A percentile compares a stretch with the other conserved stretches of the same genome.
Conservation (phyloP, 2,329 filamentous ascomycete genomes). For the Aspergillus alliaceus region DNA sequence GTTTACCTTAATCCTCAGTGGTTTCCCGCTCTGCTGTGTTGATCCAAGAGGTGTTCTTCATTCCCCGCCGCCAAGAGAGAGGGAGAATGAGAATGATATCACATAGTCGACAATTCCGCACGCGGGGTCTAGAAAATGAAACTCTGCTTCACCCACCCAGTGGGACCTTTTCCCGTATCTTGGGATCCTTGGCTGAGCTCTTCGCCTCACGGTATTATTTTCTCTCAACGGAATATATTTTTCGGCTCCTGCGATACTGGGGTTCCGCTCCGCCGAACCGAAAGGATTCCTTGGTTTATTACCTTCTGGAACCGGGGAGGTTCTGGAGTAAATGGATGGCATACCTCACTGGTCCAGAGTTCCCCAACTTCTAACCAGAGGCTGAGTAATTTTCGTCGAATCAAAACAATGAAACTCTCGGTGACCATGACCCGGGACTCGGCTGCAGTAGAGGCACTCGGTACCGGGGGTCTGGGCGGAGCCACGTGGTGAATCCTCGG, state of each 20-base stretch:
- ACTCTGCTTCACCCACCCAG: no score
- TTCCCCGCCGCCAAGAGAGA: no score
- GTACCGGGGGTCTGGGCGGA: background rate
- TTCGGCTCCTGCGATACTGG: background rate
- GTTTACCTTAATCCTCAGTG: background rate
- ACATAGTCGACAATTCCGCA: no score
- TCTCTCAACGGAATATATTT: background rate
- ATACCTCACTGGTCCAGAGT: background rate
- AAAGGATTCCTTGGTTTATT: background rate
- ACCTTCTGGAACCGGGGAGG: background rate
- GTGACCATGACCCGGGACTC: background rate
- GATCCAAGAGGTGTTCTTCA: no score
- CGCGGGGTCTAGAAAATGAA: no score
- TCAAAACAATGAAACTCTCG: no score
- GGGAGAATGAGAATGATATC: no score
- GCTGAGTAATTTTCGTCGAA: background rate
- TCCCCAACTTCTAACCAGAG: background rate
- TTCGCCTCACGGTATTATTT: background rate
- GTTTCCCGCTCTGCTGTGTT: background rate
- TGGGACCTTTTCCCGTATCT: no score
- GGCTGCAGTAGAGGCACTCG: background rate
- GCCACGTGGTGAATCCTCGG: background rate
- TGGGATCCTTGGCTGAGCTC: background rate
- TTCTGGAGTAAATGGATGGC: background rate
- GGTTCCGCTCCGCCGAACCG: slow-evolving; percentile 8